phyloP scores from a whole-genome alignment of 495 filamentous ascomycete genomes.

The Neurospora intermedia region DNA sequence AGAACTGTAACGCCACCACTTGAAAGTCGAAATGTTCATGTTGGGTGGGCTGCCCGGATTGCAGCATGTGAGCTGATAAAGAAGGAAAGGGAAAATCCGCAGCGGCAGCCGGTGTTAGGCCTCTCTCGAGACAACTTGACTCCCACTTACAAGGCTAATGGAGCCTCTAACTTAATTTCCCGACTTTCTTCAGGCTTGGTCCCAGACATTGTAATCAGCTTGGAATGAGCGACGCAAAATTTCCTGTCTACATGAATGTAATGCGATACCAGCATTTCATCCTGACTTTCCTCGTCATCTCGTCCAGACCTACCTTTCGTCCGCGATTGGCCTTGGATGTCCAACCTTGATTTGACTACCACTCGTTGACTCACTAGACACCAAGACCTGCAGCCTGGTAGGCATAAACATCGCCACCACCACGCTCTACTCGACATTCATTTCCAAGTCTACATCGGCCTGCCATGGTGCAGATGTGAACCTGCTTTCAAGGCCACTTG shows the following conservation, averaged over 20 bases:
- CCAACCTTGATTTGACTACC: neutral
- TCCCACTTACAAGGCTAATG: too few relatives aligned
- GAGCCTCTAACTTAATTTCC: too few relatives aligned
- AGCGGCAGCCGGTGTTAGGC: too few relatives aligned
- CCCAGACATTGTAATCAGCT: too few relatives aligned
- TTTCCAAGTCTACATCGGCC: neutral
- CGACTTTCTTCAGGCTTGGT: too few relatives aligned
- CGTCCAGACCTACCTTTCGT: neutral
- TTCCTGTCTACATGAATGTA: too few relatives aligned
- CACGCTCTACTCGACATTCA: neutral
- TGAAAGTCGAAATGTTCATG: neutral
- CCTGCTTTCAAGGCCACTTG: neutral
- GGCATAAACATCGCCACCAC: neutral
- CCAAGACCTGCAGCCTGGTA: neutral
- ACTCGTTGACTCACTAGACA: neutral
- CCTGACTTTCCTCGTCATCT: too few relatives aligned
- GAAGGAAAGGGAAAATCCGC: neutral
- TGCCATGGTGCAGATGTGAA: neutral
- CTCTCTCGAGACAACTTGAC: too few relatives aligned
- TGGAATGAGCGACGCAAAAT: too few relatives aligned
- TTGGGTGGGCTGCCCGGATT: neutral
- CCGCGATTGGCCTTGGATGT: neutral
- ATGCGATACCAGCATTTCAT: neutral
- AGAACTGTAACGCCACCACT: neutral
- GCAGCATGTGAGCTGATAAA: neutral